phyloP scores from a whole-genome alignment of 441 rosid genomes.

The Flueggea neowawraea region DNA sequence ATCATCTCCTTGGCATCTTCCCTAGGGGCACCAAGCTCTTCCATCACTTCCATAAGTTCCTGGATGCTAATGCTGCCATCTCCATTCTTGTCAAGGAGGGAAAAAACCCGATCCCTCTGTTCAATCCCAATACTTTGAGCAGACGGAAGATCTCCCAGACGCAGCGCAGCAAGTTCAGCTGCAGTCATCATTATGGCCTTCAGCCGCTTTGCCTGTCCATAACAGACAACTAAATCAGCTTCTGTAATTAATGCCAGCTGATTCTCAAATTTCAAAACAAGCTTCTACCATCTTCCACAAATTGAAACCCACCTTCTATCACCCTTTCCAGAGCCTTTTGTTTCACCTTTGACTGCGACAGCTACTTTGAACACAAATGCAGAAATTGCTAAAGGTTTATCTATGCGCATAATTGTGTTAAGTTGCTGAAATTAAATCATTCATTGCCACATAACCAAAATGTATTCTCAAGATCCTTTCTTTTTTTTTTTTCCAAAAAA shows the following conservation, averaged over 20 bases:
- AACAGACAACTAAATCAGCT: slow-evolving; percentile 13
- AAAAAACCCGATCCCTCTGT: slow-evolving; percentile 65
- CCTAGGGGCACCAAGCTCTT: slow-evolving; percentile 95
- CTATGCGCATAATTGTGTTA: no score
- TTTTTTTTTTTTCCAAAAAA: no score
- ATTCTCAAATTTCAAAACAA: background rate
- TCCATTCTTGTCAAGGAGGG: slow-evolving; percentile 82
- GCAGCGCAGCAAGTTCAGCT: slow-evolving; percentile 89
- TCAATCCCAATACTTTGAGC: slow-evolving; percentile 44
- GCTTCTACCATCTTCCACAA: no score
- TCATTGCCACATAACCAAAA: no score
- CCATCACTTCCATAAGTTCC: slow-evolving; percentile 95
- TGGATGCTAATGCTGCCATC: slow-evolving; percentile 97
- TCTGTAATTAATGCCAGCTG: background rate
- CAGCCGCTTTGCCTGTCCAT: slow-evolving; percentile 67
- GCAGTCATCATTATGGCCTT: slow-evolving; percentile 98
- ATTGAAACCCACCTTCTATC: no score
- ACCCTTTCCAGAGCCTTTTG: no score
- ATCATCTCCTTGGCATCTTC: slow-evolving; percentile 96
- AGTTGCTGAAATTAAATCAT: no score
- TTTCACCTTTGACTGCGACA: no score
- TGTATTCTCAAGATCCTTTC: no score
- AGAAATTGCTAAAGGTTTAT: no score
- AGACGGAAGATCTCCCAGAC: slow-evolving; percentile 79
- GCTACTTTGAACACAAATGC: no score